Base-by-base conservation (phyloP, 148 eudicot species). In the Amaranthus hypochondriacus region DNA sequence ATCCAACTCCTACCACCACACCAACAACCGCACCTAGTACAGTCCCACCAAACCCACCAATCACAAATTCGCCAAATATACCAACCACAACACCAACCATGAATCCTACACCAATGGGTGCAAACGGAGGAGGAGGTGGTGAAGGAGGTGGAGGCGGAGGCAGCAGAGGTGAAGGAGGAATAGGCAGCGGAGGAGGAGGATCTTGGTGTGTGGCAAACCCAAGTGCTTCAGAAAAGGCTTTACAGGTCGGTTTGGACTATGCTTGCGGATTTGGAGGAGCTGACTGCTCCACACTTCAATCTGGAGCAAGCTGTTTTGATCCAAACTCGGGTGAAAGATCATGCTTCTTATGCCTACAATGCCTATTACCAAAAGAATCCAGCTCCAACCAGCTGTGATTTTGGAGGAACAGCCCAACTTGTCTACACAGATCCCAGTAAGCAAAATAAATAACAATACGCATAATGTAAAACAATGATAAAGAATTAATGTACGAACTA, bases 201-300 rank as follows among this genome's bases (percentile, higher is more conserved):
- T 51, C 90, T n/a, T 95, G 98, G 98, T 95, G 98, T 69, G 81
- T 90, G 5, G 98, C 97, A 61, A 92, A 81, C 68, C 81, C 88
- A 15, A 67, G 84, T 71, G 93, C 98, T 57, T 88, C 96, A 8
- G 75, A 84, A 54, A 92, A 93, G 56, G 91, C 90, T 55, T 76
- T 95, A 72, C 98, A 95, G 71, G 97, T 92, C 57, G 98, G 93
- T 62, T 79, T 95, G 72, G 98, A 95, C 75, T 95, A 95, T 74
- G 97, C 98, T 4, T 95, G 97, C 76, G 98, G 98, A 42, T 92
- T 87, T 78, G 98, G 97, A 76, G 98, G 97, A 52, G 86, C 98
- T 44, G 97, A 95, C 62, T 95, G 97, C 70, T 89, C 98, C 7
- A 83, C 88, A 12, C 83, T 95, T 77, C 97, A 95, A 75, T 76